Conservation (phyloP, 176 grass and related monocot species). For the Hordeum vulgare region DNA sequence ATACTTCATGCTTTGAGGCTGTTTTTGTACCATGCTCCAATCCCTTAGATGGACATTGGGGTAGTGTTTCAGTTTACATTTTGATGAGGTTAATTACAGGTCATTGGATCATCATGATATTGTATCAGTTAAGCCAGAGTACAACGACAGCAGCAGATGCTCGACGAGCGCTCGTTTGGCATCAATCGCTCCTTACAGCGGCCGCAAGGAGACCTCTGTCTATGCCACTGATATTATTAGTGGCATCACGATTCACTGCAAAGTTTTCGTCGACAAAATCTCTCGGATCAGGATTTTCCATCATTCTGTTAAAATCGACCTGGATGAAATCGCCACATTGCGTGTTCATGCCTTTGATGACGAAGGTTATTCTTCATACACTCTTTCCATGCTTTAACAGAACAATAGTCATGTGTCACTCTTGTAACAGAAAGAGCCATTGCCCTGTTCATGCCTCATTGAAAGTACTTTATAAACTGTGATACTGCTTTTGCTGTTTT, state of each 20-base stretch:
- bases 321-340: conserved; percentile 83
- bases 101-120: conserved; percentile 94
- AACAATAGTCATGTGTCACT: background rate
- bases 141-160: conserved; percentile 71
- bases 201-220: conserved; percentile 89
- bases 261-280: conserved; percentile 81
- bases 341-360: conserved; percentile 75
- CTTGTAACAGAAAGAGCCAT: background rate
- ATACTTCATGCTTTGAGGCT: background rate
- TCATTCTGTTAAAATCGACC: conserved; percentile 88
- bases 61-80: background rate
- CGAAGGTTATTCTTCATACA: conserved; percentile 44
- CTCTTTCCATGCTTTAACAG: background rate
- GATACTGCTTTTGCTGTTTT: background rate
- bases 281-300: conserved; percentile 90
- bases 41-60: background rate
- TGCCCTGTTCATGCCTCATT: background rate
- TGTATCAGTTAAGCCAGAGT: conserved; percentile 85
- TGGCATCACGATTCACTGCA: conserved; percentile 80
- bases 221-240: conserved; percentile 83
- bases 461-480: background rate
- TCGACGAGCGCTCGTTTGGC: conserved; percentile 75
- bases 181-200: conserved; percentile 70
- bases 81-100: conserved; percentile 40
- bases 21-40: background rate